Percentiles rank a stretch among this genome's conserved stretches.
Evolutionary conservation across 768 basidiomycete species (phyloP).

Genomic region (Coprinellus micaceus): DNA sequence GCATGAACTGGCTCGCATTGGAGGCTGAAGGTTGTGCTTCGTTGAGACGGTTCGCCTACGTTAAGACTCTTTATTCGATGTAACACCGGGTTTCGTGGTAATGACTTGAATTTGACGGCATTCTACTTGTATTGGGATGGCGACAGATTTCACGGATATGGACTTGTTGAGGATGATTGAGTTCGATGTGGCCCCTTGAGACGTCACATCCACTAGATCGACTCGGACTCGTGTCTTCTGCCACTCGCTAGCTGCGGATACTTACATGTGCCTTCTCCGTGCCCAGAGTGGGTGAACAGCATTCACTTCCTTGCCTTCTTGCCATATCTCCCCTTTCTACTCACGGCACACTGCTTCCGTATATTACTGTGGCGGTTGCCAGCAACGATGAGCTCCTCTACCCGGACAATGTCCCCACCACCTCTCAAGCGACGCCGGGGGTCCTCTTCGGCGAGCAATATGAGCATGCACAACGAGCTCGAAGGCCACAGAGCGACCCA

Average conservation of each 20-base stretch:
- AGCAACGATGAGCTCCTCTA: too few species aligned
- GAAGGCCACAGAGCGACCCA: not conserved
- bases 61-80: not conserved
- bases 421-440: slow-evolving; percentile 19
- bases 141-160: not conserved
- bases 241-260: too few species aligned
- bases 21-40: slow-evolving; percentile 32
- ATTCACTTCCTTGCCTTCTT: too few species aligned
- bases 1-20: slow-evolving; percentile 43
- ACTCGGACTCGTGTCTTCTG: too few species aligned
- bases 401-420: slow-evolving; percentile 20
- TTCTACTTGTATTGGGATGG: not conserved
- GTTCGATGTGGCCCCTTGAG: too few species aligned
- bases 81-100: not conserved
- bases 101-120: not conserved
- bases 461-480: not conserved
- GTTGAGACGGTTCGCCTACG: slow-evolving; percentile 14
- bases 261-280: too few species aligned
- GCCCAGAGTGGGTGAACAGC: too few species aligned
- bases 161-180: not conserved
- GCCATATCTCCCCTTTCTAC: too few species aligned
- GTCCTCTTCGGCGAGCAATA: not conserved
- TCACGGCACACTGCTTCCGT: too few species aligned
- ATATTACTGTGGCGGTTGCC: too few species aligned
- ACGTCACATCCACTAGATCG: too few species aligned